phyloP scores from a whole-genome alignment of 352 stramenopile species.

The Phytopythium helicoides region DNA sequence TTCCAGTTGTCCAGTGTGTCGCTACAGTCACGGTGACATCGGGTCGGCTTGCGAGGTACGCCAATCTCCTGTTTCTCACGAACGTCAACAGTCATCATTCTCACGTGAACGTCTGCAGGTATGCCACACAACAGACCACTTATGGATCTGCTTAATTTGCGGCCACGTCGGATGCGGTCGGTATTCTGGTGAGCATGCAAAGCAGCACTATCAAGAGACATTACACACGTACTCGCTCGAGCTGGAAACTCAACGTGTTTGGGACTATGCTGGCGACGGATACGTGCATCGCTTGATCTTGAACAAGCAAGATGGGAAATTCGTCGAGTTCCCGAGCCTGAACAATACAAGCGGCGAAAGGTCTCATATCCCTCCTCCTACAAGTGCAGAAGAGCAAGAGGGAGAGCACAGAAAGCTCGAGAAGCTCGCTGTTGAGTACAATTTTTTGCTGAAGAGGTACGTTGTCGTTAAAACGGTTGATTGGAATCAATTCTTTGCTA shows the following conservation, averaged over 20 bases:
- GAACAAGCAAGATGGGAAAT: constrained; percentile 93
- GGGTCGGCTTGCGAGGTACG: constrained; percentile 87
- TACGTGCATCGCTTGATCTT: constrained; percentile 87
- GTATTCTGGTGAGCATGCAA: constrained; percentile 94
- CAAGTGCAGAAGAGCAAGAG: constrained; percentile 86
- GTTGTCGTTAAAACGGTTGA: background rate
- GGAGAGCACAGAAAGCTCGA: constrained; percentile 94
- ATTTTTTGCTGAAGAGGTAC: constrained; percentile 93
- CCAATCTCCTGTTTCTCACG: constrained; percentile 14
- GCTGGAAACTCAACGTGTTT: constrained; percentile 94
- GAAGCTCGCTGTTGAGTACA: constrained; percentile 95
- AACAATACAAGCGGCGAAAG: constrained; percentile 64
- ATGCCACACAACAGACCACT: constrained; percentile 91
- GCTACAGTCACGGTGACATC: constrained; percentile 95
- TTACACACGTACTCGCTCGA: constrained; percentile 95
- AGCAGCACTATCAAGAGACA: constrained; percentile 92
- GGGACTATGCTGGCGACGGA: constrained; percentile 93
- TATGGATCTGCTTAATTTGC: constrained; percentile 97
- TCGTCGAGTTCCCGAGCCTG: constrained; percentile 94
- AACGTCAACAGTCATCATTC: background rate
- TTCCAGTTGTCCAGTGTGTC: constrained; percentile 95
- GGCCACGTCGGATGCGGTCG: constrained; percentile 95
- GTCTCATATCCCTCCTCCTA: constrained; percentile 62
- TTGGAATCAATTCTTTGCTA: background rate
- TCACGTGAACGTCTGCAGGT: constrained; percentile 22